Base-by-base conservation (phyloP, 2,329 filamentous ascomycete species). In the Nemania abortiva region DNA sequence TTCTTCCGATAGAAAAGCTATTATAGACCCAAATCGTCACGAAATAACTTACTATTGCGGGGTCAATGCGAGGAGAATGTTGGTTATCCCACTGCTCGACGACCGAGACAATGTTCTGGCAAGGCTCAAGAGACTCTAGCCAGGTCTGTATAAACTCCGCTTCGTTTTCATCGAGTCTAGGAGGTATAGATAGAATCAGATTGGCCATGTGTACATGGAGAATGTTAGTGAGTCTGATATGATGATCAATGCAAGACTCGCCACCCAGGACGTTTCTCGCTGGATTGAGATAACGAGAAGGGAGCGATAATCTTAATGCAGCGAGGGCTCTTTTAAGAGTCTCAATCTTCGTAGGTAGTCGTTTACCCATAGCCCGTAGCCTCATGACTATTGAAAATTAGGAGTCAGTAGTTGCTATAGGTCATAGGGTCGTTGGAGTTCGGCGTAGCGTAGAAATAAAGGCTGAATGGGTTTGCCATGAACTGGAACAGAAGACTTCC, bases 41-140 rank as follows among this genome's bases (percentile, higher is more conserved):
- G 2, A 29, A 45, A 53, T 1, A 3, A 69, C 68, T 70, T 50
- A 70, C 68, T 50, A 81, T 76, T n/a, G 79, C 79, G 10, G 79
- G 79, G 55, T 81, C 79, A 4, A 79, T 77, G 2, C 69, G 72
- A 37, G 75, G 65, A 31, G 72, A 78, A 56, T 76, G 77, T 5
- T 74, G 70, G 45, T 73, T 76, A 59, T 80, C 73, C 79, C 80
- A 81, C 39, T 81, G 74, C 31, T 73, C 72, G 1, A 76, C 73
- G 1, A 79, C 53, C 2, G 66, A 65, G 1, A 76, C 75, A 24
- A 81, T 74, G 57, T 80, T 76, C 47, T 79, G 76, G 37, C 75
- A 79, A n/a, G 67, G 60, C 47, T 78, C 77, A 5, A 80, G 74
- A n/a, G 72, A 66, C 29, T 71, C 65, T 45, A 77, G 72, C 80